Conservation (phyloP, 345 rosid species). For the Moringa oleifera region DNA sequence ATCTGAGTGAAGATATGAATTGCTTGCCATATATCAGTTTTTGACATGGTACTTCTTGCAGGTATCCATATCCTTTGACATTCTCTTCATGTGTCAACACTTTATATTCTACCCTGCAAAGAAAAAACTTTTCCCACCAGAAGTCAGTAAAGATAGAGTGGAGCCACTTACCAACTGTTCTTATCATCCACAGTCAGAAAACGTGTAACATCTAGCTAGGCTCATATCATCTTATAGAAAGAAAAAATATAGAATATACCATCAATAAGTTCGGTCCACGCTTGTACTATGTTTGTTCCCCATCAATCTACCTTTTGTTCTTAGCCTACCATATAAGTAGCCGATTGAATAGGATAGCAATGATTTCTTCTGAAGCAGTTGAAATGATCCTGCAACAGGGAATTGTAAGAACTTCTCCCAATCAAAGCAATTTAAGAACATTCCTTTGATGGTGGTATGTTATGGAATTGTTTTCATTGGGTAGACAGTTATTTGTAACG, state of each 20-base stretch:
- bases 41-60: slow-evolving; percentile 24
- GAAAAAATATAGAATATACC: not conserved
- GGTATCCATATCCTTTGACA: slow-evolving; percentile 57
- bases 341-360: not conserved
- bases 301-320: no score
- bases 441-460: not conserved
- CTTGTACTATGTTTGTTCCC: not conserved
- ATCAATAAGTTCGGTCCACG: not conserved
- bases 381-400: not conserved
- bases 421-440: not conserved
- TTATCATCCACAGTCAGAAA: slow-evolving; percentile 29
- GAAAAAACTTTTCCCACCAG: slow-evolving; percentile 19
- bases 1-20: not conserved
- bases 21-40: not conserved
- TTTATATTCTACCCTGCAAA: slow-evolving; percentile 45
- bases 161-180: slow-evolving; percentile 56
- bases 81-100: slow-evolving; percentile 65
- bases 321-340: no score
- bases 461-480: not conserved
- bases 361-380: not conserved
- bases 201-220: slow-evolving; percentile 25
- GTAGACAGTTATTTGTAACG: not conserved
- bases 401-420: not conserved
- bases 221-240: not conserved
- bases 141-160: slow-evolving; percentile 27